A percentile compares a stretch with the other conserved stretches of the same genome.
Evolutionary conservation across 441 rosid species (phyloP).

Genomic region (Pelargonium hybrid): DNA sequence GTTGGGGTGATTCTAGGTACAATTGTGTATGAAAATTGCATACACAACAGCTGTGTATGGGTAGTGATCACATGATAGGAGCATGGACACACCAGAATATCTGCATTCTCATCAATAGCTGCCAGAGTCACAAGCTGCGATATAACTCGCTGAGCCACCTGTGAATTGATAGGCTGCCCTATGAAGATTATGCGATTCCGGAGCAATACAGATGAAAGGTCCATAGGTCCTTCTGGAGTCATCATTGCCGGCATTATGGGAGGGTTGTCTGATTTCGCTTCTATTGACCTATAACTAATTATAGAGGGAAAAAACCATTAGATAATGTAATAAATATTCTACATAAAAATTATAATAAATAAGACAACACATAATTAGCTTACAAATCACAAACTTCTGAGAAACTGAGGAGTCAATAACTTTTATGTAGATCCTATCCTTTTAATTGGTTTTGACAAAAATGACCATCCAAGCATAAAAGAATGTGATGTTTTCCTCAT

Average conservation of each 20-base stretch:
- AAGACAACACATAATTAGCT: not conserved
- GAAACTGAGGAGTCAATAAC: not conserved
- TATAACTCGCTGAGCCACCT: slow-evolving; percentile 81
- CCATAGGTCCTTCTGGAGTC: slow-evolving; percentile 84
- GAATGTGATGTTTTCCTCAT: not conserved
- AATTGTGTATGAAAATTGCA: not conserved
- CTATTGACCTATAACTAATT: slow-evolving; percentile 35
- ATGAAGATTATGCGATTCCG: slow-evolving; percentile 78
- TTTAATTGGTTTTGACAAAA: not conserved
- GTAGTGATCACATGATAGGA: slow-evolving; percentile 3
- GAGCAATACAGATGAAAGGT: slow-evolving; percentile 64
- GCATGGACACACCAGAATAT: slow-evolving; percentile 52
- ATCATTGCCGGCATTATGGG: slow-evolving; percentile 80
- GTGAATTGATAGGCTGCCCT: slow-evolving; percentile 68
- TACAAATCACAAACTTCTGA: not conserved
- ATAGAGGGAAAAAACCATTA: not conserved
- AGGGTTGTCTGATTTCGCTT: slow-evolving; percentile 57
- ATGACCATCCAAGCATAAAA: not conserved
- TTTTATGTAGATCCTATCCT: not conserved
- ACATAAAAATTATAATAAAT: not conserved
- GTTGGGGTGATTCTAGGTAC: not conserved
- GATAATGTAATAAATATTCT: not conserved
- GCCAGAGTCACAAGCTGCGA: slow-evolving; percentile 88
- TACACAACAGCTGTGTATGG: too few species aligned
- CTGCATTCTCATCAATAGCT: slow-evolving; percentile 61